These are phyloP conservation scores for Asterophora lycoperdoides DNA, from an alignment of 768 basidiomycete species.

Conservation along the genomic window DNA sequence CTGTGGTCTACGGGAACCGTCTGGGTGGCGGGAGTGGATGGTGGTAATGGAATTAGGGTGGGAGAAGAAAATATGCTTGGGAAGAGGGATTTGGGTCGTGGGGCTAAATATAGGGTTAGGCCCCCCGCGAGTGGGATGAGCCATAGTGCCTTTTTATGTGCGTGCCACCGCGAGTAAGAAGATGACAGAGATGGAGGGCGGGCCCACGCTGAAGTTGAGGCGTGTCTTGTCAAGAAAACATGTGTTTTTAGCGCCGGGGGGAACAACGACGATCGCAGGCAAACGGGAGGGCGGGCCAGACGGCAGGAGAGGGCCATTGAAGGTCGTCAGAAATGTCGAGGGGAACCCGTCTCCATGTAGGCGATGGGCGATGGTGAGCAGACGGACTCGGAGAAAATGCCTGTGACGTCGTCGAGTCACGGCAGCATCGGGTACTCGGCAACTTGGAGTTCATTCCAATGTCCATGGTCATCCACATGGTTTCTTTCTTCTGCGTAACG, in stretches of 20 bases:
- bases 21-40: conserved; percentile 17
- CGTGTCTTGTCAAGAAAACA: conserved; percentile 7
- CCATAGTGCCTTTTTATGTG: conserved; percentile 41
- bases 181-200: conserved; percentile 22
- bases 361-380: too few relatives aligned
- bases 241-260: conserved; percentile 10
- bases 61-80: conserved; percentile 48
- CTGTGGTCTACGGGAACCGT: conserved; percentile 22
- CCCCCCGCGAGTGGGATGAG: conserved; percentile 55
- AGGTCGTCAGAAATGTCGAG: neutral
- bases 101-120: conserved; percentile 44
- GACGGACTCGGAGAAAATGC: too few relatives aligned
- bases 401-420: too few relatives aligned
- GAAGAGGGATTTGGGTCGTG: conserved; percentile 38
- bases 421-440: too few relatives aligned
- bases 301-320: conserved; percentile 11
- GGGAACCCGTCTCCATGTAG: neutral
- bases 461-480: too few relatives aligned
- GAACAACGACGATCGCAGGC: conserved; percentile 21
- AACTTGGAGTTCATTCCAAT: too few relatives aligned
- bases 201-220: conserved; percentile 16
- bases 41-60: conserved; percentile 38
- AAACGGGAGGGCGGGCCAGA: conserved; percentile 20
- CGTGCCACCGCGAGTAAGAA: conserved; percentile 23
- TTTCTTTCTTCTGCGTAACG: too few relatives aligned